Percentiles rank a stretch among this genome's conserved stretches.
Evolutionary conservation across 768 basidiomycete species (phyloP).

Genomic region (Mycena galopus): DNA sequence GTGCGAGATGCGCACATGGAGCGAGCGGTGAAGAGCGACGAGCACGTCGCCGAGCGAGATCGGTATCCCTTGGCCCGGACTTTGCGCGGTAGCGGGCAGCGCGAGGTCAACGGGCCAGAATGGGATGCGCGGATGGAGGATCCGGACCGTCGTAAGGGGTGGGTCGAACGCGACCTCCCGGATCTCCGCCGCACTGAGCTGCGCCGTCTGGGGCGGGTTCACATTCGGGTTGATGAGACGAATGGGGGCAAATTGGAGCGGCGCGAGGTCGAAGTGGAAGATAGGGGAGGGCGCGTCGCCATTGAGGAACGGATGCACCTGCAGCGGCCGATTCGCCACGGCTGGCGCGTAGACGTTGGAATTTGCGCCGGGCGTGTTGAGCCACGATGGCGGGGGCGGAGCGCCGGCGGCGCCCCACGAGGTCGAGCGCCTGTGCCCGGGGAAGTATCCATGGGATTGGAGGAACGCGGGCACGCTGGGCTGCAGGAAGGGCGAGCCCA

Average conservation of each 20-base stretch:
- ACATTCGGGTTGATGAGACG: not conserved
- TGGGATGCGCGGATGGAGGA: conserved; percentile 55
- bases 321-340: not conserved
- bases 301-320: not conserved
- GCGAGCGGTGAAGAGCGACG: conserved; percentile 19
- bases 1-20: conserved; percentile 32
- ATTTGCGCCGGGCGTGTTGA: too few relatives aligned
- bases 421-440: not conserved
- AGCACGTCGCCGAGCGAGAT: conserved; percentile 29
- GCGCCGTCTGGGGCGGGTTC: not conserved
- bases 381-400: not conserved
- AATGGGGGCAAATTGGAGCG: conserved; percentile 33
- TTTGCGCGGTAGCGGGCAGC: conserved; percentile 1
- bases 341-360: too few relatives aligned
- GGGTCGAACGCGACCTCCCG: conserved; percentile 54
- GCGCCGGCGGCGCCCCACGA: not conserved
- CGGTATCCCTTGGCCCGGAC: not conserved
- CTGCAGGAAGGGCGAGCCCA: conserved; percentile 13
- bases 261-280: conserved; percentile 56
- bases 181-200: conserved; percentile 3
- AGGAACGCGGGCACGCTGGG: conserved; percentile 20
- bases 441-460: not conserved
- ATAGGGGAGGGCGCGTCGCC: conserved; percentile 37
- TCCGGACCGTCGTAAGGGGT: conserved; percentile 51
- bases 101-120: conserved; percentile 56